phyloP scores from a whole-genome alignment of 2,329 filamentous ascomycete species.

The Paecilomyces fulvus region DNA sequence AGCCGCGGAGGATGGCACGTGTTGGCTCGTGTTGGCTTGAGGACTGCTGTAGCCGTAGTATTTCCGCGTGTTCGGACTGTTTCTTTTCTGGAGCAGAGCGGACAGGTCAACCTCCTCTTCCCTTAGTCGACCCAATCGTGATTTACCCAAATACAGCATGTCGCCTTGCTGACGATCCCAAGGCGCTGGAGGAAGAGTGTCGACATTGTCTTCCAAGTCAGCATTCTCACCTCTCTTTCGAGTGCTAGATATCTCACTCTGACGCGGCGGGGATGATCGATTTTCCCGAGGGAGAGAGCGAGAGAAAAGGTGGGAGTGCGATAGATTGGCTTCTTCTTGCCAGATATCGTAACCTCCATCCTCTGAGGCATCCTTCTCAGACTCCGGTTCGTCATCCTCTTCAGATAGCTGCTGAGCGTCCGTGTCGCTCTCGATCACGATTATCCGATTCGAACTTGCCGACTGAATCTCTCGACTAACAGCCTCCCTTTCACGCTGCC shows the following conservation, averaged over 20 bases:
- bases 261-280: conserved; percentile 10
- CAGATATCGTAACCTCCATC: conserved; percentile 39
- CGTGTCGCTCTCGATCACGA: conserved; percentile 36
- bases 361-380: conserved; percentile 13
- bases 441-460: conserved; percentile 35
- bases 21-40: conserved; percentile 12
- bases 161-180: conserved; percentile 21
- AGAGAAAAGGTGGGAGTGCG: conserved; percentile 19
- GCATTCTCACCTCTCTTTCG: conserved; percentile 21
- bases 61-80: conserved; percentile 29
- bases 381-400: conserved; percentile 8
- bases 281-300: conserved; percentile 11
- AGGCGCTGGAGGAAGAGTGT: conserved; percentile 19
- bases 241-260: conserved; percentile 21
- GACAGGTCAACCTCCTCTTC: conserved; percentile 29
- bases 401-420: conserved; percentile 5
- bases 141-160: conserved; percentile 21
- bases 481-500: conserved; percentile 38
- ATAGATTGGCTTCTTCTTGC: conserved; percentile 36
- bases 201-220: conserved; percentile 12
- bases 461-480: conserved; percentile 36
- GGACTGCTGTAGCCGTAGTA: conserved; percentile 28
- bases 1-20: conserved; percentile 1
- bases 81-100: conserved; percentile 19
- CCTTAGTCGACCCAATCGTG: conserved; percentile 23